Evolutionary conservation across 495 filamentous ascomycete genomes (phyloP).

Genomic region (Mytilinidion resinicola): DNA sequence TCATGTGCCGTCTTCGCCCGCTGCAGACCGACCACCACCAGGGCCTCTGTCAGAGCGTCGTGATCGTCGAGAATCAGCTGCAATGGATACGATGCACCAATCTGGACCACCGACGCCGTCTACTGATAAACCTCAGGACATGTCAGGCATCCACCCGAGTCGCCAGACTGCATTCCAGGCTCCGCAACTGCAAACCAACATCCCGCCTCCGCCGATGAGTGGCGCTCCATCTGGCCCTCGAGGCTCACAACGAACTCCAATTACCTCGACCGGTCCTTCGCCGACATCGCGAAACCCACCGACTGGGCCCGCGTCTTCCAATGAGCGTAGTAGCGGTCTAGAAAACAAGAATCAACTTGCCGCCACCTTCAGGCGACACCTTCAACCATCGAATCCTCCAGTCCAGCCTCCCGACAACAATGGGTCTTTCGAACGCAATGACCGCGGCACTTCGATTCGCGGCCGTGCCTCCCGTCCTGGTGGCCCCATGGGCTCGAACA

Average conservation of each 20-base stretch:
- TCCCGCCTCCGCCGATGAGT: constrained; percentile 1
- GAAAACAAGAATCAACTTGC: too few species aligned
- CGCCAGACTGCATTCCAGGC: constrained; percentile 23
- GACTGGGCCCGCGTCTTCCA: constrained; percentile 16
- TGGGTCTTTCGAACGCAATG: background rate
- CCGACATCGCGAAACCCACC: constrained; percentile 17
- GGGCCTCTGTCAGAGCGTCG: constrained; percentile 9
- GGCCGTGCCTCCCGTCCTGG: constrained; percentile 1
- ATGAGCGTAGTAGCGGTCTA: constrained; percentile 4
- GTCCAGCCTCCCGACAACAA: too few species aligned
- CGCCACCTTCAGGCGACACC: too few species aligned
- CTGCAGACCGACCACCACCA: constrained; percentile 9
- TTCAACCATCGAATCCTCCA: too few species aligned
- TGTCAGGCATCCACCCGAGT: constrained; percentile 32
- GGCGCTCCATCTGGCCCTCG: constrained; percentile 22
- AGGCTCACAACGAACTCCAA: constrained; percentile 11
- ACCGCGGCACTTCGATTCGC: constrained; percentile 4
- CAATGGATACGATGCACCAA: constrained; percentile 7
- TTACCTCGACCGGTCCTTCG: constrained; percentile 6
- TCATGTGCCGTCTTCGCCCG: background rate
- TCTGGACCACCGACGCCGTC: constrained; percentile 23
- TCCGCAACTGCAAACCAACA: constrained; percentile 26
- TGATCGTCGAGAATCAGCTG: constrained; percentile 4
- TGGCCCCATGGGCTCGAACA: background rate
- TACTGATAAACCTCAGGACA: constrained; percentile 12